These are phyloP conservation scores for Medicago lupulina DNA, from an alignment of 306 rosid genomes.

Conservation along the genomic window DNA sequence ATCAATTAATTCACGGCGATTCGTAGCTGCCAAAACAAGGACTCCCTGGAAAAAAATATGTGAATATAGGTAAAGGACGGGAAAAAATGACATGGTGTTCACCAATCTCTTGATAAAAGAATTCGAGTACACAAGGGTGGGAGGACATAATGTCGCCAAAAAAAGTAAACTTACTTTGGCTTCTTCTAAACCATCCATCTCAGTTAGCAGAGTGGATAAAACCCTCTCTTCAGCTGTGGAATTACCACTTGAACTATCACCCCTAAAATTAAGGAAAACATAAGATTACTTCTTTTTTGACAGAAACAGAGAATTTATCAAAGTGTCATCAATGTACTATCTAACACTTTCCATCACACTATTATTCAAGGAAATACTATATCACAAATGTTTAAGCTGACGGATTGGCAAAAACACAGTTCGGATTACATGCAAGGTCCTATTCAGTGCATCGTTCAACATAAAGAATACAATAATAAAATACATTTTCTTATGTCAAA, in stretches of 20 bases:
- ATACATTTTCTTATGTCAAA: conserved; percentile 12
- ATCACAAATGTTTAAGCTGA: too few species aligned
- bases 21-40: conserved; percentile 94
- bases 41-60: conserved; percentile 64
- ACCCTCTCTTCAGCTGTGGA: conserved; percentile 82
- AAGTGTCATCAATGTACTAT: neutral
- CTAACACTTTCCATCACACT: neutral
- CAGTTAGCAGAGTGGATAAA: conserved; percentile 87
- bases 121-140: neutral
- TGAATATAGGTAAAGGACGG: conserved; percentile 10
- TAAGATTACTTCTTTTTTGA: neutral
- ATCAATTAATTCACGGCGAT: conserved; percentile 90
- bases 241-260: conserved; percentile 76
- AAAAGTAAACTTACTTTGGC: conserved; percentile 64
- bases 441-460: neutral
- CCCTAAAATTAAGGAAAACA: conserved; percentile 57
- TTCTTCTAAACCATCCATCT: conserved; percentile 96
- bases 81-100: conserved; percentile 21
- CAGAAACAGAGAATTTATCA: too few species aligned
- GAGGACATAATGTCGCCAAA: conserved; percentile 16
- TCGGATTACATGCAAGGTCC: conserved; percentile 7
- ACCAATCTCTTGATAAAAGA: conserved; percentile 24
- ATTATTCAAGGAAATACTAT: too few species aligned
- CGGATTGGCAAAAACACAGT: neutral
- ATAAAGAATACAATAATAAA: conserved; percentile 24